Base-by-base conservation (phyloP, 805 yeast species). In the Hanseniaspora vineae region DNA sequence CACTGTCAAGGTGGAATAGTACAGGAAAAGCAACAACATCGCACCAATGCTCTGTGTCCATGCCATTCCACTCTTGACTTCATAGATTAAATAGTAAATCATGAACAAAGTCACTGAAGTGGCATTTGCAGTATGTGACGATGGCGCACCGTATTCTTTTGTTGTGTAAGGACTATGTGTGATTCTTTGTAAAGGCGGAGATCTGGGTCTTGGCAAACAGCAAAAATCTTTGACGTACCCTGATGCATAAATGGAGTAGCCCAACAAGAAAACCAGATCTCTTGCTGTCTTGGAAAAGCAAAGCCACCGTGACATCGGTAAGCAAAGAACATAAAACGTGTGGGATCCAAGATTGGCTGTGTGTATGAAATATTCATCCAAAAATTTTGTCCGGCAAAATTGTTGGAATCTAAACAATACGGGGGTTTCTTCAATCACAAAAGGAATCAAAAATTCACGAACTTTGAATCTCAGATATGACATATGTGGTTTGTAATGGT, bases 71-170 rank as follows among this genome's bases (percentile, higher is more conserved):
- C 15, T 10, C 50, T 35, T 17, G 4, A 40, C 10, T 11, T 45
- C 50, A 50, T 3, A 3, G 35, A 42, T 5, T 14, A 44, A 10
- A 18, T 50, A 35, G 60, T 56, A 15, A 2, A 68, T 47, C 31
- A 78, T 50, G 29, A 81, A 65, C 29, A 86, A 56, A 0, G 85
- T 76, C 2, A 85, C 95, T 0, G 86, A 82, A 0, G 94, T 79
- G 5, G 97, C 96, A 64, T 90, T 92, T 33, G 97, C 94, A n/a
- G 90, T 75, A 62, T 90, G 98, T 3, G 94, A 81, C 39, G 88
- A 78, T 0, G 97, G 98, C 56, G 89, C 87, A 3, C 98, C 98
- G 62, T 90, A 90, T 62, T 90, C 98, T 56, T 82, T 78, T 2
- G 95, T 76, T 0, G 97, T 92, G 54, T 86, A 85, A n/a, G 83